phyloP scores from a whole-genome alignment of 495 filamentous ascomycete genomes.

The Daldinia loculata region DNA sequence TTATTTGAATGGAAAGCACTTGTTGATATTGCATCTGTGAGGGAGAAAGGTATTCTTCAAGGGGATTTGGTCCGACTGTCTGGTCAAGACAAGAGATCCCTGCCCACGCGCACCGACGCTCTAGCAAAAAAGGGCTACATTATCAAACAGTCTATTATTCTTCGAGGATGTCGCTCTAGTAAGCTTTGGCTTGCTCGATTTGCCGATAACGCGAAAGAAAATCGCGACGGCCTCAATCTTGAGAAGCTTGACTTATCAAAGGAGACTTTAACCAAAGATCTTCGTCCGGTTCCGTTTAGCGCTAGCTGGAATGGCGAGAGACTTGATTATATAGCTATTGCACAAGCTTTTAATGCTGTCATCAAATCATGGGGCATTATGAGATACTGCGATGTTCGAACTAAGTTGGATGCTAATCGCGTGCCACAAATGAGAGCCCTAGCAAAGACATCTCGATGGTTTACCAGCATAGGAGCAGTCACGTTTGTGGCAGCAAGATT shows the following conservation, averaged over 20 bases:
- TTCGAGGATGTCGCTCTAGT: constrained; percentile 72
- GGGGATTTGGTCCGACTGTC: constrained; percentile 76
- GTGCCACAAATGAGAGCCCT: constrained; percentile 72
- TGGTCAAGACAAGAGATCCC: constrained; percentile 88
- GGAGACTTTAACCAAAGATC: constrained; percentile 49
- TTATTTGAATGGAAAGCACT: constrained; percentile 76
- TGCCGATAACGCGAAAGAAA: constrained; percentile 46
- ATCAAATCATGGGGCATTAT: constrained; percentile 59
- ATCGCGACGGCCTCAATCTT: constrained; percentile 39
- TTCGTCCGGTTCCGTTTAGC: constrained; percentile 57
- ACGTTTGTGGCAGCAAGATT: constrained; percentile 71
- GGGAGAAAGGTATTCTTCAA: constrained; percentile 78
- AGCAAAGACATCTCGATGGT: constrained; percentile 71
- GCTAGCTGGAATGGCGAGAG: constrained; percentile 60
- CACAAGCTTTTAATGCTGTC: constrained; percentile 57
- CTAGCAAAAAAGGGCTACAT: constrained; percentile 84
- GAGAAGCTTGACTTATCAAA: constrained; percentile 46
- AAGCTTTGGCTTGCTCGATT: constrained; percentile 63
- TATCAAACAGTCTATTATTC: constrained; percentile 75
- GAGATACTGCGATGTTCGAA: constrained; percentile 68
- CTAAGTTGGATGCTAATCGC: constrained; percentile 65
- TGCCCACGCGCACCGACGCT: constrained; percentile 80
- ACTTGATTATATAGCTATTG: constrained; percentile 61
- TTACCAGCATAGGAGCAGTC: constrained; percentile 73
- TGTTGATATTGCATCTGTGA: constrained; percentile 78